Conservation (phyloP, 441 rosid genomes). For the Aquilaria agallochum region DNA sequence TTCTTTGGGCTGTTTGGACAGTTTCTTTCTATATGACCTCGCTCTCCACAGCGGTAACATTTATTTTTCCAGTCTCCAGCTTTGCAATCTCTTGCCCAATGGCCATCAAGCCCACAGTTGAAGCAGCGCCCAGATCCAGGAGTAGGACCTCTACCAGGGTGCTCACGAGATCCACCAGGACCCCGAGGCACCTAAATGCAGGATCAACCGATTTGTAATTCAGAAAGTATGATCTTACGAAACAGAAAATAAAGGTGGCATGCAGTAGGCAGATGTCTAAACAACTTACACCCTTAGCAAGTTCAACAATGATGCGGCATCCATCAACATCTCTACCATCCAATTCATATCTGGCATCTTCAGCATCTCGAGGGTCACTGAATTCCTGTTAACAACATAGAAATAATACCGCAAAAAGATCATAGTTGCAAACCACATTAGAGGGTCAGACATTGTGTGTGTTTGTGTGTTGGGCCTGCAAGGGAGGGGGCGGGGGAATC, state of each 20-base stretch:
- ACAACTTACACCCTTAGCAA: conserved; percentile 58
- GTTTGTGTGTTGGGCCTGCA: too few relatives aligned
- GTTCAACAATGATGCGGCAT: conserved; percentile 66
- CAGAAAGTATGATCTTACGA: background rate
- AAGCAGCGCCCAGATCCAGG: conserved; percentile 79
- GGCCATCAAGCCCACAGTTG: conserved; percentile 75
- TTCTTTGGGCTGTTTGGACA: conserved; percentile 76
- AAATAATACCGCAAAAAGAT: conserved; percentile 10
- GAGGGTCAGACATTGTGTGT: background rate
- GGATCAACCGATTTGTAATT: conserved; percentile 4
- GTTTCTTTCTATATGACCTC: conserved; percentile 74
- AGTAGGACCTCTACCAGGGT: conserved; percentile 60
- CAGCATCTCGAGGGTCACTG: conserved; percentile 74
- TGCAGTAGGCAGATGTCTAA: background rate
- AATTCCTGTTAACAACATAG: conserved; percentile 43
- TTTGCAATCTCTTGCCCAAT: conserved; percentile 82
- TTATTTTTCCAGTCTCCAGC: conserved; percentile 86
- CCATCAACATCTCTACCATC: conserved; percentile 71
- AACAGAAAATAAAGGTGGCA: too few relatives aligned
- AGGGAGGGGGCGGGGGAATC: background rate
- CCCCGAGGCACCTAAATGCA: conserved; percentile 63
- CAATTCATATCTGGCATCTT: conserved; percentile 62
- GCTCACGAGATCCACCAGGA: conserved; percentile 59
- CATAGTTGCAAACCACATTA: conserved; percentile 18
- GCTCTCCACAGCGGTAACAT: conserved; percentile 78